These are phyloP conservation scores for Paraglomus occultum DNA, from an alignment of 192 early-diverging fungal genomes.

Conservation along the genomic window DNA sequence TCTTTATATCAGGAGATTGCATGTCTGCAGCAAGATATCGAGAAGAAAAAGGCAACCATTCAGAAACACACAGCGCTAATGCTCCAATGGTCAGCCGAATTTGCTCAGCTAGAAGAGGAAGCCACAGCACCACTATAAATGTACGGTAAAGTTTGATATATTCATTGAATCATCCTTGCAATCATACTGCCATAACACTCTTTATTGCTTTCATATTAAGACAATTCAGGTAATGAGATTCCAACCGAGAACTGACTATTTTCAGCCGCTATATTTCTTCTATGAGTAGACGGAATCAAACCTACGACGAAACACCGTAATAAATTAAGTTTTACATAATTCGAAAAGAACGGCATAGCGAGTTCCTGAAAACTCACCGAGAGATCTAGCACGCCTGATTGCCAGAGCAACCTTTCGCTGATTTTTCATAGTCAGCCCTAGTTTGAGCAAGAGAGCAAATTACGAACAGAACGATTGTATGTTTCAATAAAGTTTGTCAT, in stretches of 20 bases:
- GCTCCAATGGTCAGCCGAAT: too few relatives aligned
- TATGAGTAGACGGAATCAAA: conserved; percentile 14
- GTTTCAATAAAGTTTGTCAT: background rate
- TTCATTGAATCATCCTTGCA: too few relatives aligned
- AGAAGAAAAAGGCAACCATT: too few relatives aligned
- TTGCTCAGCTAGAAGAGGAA: too few relatives aligned
- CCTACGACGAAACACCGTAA: background rate
- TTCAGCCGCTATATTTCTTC: background rate
- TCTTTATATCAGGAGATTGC: too few relatives aligned
- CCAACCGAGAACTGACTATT: background rate
- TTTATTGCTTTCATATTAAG: too few relatives aligned
- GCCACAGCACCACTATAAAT: too few relatives aligned
- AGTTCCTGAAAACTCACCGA: conserved; percentile 35
- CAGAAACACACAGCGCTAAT: too few relatives aligned
- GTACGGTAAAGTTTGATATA: too few relatives aligned
- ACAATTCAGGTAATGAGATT: background rate
- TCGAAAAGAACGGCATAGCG: background rate
- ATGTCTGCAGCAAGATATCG: too few relatives aligned
- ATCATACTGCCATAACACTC: too few relatives aligned
- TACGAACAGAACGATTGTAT: background rate
- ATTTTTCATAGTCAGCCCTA: conserved; percentile 45
- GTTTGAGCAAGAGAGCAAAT: background rate
- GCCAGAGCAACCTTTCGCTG: conserved; percentile 49
- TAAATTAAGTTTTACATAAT: background rate
- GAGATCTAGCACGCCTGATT: conserved; percentile 46